phyloP scores from a whole-genome alignment of 306 rosid genomes.

The Rubus idaeus region DNA sequence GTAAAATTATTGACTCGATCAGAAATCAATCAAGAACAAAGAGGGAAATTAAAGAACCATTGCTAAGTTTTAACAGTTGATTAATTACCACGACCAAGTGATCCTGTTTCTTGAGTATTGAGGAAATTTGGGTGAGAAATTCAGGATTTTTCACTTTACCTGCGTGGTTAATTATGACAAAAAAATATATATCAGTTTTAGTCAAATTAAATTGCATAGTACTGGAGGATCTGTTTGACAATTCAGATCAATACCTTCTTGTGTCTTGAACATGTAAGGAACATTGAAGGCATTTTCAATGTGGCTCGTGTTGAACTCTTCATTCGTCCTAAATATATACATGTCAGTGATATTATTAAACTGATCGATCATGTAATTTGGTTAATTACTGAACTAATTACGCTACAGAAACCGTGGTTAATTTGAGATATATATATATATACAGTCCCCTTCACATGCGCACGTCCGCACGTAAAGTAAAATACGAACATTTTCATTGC shows the following conservation, averaged over 20 bases:
- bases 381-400: background rate
- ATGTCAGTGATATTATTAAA: background rate
- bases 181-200: background rate
- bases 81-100: constrained; percentile 40
- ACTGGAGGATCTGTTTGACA: background rate
- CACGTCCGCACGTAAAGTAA: no score
- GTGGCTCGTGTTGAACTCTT: constrained; percentile 53
- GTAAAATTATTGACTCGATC: background rate
- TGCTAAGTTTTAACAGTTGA: background rate
- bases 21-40: background rate
- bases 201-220: background rate
- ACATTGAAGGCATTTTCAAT: constrained; percentile 39
- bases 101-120: constrained; percentile 34
- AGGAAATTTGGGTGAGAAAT: constrained; percentile 31
- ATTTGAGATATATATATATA: no score
- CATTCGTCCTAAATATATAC: constrained; percentile 20
- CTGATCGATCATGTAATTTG: background rate
- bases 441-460: no score
- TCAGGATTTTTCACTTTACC: constrained; percentile 45
- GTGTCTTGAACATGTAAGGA: constrained; percentile 49
- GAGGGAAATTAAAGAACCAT: background rate
- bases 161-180: background rate
- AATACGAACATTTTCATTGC: no score
- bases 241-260: constrained; percentile 31
- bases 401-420: background rate